A percentile compares a stretch with the other conserved stretches of the same genome.
Conservation (phyloP, 2,329 filamentous ascomycete species). For the Trichoderma atrobrunneum region DNA sequence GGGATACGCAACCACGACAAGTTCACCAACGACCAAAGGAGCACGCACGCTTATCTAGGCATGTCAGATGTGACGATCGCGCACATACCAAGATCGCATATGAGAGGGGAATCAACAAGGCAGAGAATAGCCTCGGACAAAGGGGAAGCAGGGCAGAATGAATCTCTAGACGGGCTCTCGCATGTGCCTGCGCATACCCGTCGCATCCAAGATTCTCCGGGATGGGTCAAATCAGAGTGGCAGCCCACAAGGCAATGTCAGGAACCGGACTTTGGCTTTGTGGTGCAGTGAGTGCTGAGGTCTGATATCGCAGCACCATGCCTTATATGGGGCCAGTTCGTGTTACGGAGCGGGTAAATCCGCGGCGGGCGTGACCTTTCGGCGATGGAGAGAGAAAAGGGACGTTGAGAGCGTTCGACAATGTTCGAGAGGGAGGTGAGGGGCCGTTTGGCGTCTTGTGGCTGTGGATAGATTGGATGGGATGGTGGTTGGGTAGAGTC, state of each 20-base stretch:
- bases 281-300: neutral
- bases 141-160: neutral
- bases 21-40: neutral
- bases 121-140: constrained; percentile 6
- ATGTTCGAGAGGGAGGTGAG: constrained; percentile 12
- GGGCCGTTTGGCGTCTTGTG: constrained; percentile 6
- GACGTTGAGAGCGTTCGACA: neutral
- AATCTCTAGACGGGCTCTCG: neutral
- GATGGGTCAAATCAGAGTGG: neutral
- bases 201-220: neutral
- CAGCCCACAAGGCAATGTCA: neutral
- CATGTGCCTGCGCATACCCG: constrained; percentile 3
- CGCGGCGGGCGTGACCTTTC: neutral
- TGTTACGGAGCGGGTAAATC: neutral
- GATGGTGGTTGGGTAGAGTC: neutral
- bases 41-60: neutral
- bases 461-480: neutral
- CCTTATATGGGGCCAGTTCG: neutral
- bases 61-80: constrained; percentile 9
- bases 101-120: neutral
- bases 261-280: neutral
- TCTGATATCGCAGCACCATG: neutral
- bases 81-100: neutral
- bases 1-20: neutral
- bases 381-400: constrained; percentile 1